Evolutionary conservation across 2,329 filamentous ascomycete species (phyloP).

Genomic region (Geosmithia flava): DNA sequence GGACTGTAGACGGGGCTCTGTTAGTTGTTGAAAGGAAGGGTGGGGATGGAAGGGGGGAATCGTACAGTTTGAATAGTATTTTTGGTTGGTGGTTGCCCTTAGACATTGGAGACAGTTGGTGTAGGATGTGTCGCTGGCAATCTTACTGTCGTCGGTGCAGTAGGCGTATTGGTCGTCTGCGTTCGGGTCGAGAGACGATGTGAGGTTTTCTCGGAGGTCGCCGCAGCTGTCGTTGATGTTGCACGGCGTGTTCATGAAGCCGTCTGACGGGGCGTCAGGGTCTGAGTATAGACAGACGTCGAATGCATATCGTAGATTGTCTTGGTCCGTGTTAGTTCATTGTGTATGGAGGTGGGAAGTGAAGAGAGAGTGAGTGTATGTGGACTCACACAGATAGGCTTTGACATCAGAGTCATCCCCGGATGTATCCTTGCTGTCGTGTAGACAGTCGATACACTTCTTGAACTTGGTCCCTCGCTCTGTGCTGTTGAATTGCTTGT

Average conservation of each 20-base stretch:
- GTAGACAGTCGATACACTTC: constrained; percentile 32
- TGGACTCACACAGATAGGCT: constrained; percentile 34
- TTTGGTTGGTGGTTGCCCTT: constrained; percentile 22
- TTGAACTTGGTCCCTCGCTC: constrained; percentile 30
- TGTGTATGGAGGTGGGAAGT: background rate
- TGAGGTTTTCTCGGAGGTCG: constrained; percentile 23
- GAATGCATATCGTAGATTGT: constrained; percentile 36
- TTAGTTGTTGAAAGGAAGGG: constrained; percentile 4
- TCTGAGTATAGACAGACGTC: constrained; percentile 30
- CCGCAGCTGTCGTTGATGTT: constrained; percentile 26
- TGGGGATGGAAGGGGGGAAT: too few species aligned
- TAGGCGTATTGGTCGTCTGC: constrained; percentile 21
- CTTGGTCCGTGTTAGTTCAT: constrained; percentile 15
- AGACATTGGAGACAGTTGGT: constrained; percentile 30
- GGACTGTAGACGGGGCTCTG: constrained; percentile 18
- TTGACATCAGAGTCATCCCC: constrained; percentile 15
- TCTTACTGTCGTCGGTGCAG: constrained; percentile 23
- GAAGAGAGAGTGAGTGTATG: background rate
- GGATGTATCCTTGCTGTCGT: constrained; percentile 25
- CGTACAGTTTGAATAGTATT: constrained; percentile 37
- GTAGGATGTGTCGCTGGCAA: constrained; percentile 13
- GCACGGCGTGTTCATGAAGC: constrained; percentile 26
- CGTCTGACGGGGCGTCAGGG: constrained; percentile 15
- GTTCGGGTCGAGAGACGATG: constrained; percentile 9
- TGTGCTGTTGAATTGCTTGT: constrained; percentile 24